These are phyloP conservation scores for Holtermanniella nyarrowii DNA, from an alignment of 768 basidiomycete genomes.

Conservation along the genomic window DNA sequence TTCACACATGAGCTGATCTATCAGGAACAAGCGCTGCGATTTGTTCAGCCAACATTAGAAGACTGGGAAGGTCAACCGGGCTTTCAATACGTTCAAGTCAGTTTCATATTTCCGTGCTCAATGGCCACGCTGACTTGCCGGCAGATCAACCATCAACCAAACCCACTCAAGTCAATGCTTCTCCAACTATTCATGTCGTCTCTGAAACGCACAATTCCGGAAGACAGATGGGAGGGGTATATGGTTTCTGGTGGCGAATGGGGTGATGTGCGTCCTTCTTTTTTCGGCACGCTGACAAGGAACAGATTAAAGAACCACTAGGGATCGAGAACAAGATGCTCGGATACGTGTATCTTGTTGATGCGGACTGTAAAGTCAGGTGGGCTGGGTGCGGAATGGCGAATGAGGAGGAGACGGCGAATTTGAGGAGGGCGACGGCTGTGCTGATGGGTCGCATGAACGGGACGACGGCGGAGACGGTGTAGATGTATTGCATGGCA, in stretches of 20 bases:
- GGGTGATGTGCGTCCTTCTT: constrained; percentile 26
- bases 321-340: constrained; percentile 83
- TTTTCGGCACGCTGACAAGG: constrained; percentile 46
- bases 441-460: constrained; percentile 36
- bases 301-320: constrained; percentile 46
- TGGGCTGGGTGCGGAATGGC: constrained; percentile 91
- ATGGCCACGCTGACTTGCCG: not conserved
- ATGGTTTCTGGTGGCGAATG: constrained; percentile 37
- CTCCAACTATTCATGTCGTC: constrained; percentile 72
- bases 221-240: constrained; percentile 43
- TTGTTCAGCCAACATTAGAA: constrained; percentile 42
- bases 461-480: not conserved
- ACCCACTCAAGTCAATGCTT: constrained; percentile 79
- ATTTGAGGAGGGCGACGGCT: constrained; percentile 51
- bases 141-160: constrained; percentile 84
- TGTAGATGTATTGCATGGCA: not conserved
- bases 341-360: constrained; percentile 85
- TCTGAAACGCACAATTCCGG: constrained; percentile 58
- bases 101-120: not conserved
- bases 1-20: not conserved
- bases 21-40: constrained; percentile 70
- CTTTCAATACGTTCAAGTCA: constrained; percentile 37
- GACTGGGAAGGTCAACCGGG: constrained; percentile 23
- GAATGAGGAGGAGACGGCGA: constrained; percentile 57
- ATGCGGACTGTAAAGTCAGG: constrained; percentile 69